phyloP scores from a whole-genome alignment of 192 early-diverging fungal species.

The Fimicolochytrium jonesii region DNA sequence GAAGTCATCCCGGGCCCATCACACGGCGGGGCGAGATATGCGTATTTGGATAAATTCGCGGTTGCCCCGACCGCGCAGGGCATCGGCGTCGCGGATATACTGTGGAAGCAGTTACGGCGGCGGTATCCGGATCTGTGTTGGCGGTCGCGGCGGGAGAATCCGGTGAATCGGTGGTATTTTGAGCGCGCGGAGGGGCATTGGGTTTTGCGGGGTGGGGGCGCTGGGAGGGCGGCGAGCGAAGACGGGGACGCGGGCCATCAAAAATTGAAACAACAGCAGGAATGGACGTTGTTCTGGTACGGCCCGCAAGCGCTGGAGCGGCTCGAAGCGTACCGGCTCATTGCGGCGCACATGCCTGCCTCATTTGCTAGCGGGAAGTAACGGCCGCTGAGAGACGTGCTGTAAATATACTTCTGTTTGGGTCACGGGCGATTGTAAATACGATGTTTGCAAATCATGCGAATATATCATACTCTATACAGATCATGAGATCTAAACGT shows the following conservation, averaged over 20 bases:
- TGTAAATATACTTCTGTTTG: too few species aligned
- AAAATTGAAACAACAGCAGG: too few species aligned
- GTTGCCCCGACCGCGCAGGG: constrained; percentile 83
- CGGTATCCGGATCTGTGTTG: constrained; percentile 73
- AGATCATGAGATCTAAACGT: too few species aligned
- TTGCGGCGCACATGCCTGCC: constrained; percentile 51
- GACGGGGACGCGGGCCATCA: too few species aligned
- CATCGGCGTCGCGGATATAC: constrained; percentile 88
- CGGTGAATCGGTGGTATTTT: constrained; percentile 97
- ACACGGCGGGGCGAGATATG: neutral
- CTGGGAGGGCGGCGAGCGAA: too few species aligned
- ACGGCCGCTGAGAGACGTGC: too few species aligned
- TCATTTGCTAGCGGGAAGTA: too few species aligned
- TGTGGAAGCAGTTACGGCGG: constrained; percentile 76
- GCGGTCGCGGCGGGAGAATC: constrained; percentile 80
- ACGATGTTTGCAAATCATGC: too few species aligned
- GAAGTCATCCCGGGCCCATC: constrained; percentile 41
- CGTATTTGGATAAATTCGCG: constrained; percentile 92
- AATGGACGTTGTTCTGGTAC: constrained; percentile 92
- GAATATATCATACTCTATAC: too few species aligned
- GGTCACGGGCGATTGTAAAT: too few species aligned
- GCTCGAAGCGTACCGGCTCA: constrained; percentile 45
- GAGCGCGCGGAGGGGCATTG: too few species aligned
- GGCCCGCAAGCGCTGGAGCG: constrained; percentile 32
- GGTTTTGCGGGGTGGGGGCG: too few species aligned